Conservation (phyloP, 2,329 filamentous ascomycete genomes). For the Coniochaeta sp. region DNA sequence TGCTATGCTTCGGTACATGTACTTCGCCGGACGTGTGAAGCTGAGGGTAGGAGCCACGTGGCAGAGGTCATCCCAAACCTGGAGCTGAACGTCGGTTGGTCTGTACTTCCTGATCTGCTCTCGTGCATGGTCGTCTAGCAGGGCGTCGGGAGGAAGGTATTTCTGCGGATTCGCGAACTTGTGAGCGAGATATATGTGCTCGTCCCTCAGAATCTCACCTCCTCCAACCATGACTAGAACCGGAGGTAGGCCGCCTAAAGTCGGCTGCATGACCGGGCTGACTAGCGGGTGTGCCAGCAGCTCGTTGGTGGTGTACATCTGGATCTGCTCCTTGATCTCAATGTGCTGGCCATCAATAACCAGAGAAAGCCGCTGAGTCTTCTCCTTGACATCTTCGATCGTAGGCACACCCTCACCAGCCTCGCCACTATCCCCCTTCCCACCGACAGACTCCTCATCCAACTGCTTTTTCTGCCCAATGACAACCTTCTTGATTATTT, state of each 20-base stretch:
- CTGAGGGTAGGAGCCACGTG: constrained; percentile 90
- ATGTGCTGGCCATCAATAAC: constrained; percentile 63
- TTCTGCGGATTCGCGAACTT: constrained; percentile 79
- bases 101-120: constrained; percentile 58
- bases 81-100: constrained; percentile 85
- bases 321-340: constrained; percentile 83
- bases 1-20: constrained; percentile 87
- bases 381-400: constrained; percentile 13
- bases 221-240: constrained; percentile 81
- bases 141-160: constrained; percentile 61
- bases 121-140: constrained; percentile 55
- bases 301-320: constrained; percentile 78
- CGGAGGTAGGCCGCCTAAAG: constrained; percentile 82
- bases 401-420: constrained; percentile 9
- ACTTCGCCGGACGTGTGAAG: constrained; percentile 91
- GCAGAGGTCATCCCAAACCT: constrained; percentile 93
- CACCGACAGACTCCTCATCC: constrained; percentile 1
- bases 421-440: constrained; percentile 1
- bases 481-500: constrained; percentile 42
- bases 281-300: constrained; percentile 82
- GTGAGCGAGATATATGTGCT: constrained; percentile 92
- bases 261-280: constrained; percentile 80
- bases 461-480: constrained; percentile 17
- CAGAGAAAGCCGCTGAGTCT: constrained; percentile 44
- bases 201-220: constrained; percentile 82